Percentiles rank a stretch among this genome's conserved stretches.
phyloP scores from a whole-genome alignment of 352 stramenopile genomes.

The Phytophthora idaei region DNA sequence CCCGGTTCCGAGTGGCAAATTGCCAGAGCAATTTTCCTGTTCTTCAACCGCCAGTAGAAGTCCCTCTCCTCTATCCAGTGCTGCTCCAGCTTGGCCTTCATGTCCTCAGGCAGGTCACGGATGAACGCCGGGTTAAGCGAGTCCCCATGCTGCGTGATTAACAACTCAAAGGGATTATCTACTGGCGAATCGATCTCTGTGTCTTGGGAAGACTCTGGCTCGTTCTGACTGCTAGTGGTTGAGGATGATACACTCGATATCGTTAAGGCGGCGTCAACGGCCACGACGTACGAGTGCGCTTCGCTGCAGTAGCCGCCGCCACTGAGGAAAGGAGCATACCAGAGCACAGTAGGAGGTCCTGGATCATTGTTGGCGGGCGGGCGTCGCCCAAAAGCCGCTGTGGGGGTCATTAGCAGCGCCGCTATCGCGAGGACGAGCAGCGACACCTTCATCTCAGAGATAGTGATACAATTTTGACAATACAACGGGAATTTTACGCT shows the following conservation, averaged over 20 bases:
- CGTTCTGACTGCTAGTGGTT: constrained; percentile 5
- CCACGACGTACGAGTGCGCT: constrained; percentile 86
- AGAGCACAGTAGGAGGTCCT: constrained; percentile 62
- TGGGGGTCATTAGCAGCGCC: constrained; percentile 13
- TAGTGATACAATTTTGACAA: constrained; percentile 20
- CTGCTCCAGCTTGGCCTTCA: constrained; percentile 53
- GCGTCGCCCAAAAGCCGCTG: constrained; percentile 8
- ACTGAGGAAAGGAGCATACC: constrained; percentile 92
- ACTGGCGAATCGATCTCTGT: neutral
- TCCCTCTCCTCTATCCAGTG: constrained; percentile 81
- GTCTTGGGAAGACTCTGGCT: constrained; percentile 16
- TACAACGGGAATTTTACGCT: neutral
- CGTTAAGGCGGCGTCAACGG: constrained; percentile 50
- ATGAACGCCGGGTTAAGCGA: constrained; percentile 74
- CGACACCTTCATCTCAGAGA: constrained; percentile 5
- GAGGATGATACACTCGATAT: constrained; percentile 2
- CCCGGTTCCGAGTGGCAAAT: constrained; percentile 94
- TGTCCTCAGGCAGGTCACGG: constrained; percentile 54
- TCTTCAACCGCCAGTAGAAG: constrained; percentile 59
- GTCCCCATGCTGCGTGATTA: constrained; percentile 73
- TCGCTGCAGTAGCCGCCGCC: constrained; percentile 93
- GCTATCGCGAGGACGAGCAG: constrained; percentile 11
- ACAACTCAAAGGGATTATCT: constrained; percentile 51
- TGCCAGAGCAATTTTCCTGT: constrained; percentile 55
- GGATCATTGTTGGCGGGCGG: neutral